Evolutionary conservation across 176 grass and related monocot genomes (phyloP).

Genomic region (Aechmea fasciata): DNA sequence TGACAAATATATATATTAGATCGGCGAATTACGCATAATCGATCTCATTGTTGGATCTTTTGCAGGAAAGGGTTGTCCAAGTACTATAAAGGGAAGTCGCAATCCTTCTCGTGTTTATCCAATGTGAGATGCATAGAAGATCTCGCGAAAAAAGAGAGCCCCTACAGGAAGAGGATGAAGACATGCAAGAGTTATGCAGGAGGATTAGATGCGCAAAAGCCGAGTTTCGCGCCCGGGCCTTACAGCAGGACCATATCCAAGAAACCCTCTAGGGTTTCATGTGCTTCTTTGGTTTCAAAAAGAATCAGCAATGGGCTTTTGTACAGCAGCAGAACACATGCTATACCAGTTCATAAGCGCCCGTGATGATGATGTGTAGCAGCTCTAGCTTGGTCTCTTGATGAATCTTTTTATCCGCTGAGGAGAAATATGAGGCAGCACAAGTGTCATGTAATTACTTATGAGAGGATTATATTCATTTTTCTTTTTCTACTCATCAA

Average conservation of each 20-base stretch:
- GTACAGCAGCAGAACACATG: slow-evolving; percentile 22
- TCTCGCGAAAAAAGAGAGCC: slow-evolving; percentile 40
- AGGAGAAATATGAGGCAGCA: too few relatives aligned
- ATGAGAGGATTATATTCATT: too few relatives aligned
- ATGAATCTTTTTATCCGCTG: neutral
- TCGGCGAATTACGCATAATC: too few relatives aligned
- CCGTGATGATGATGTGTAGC: slow-evolving; percentile 17
- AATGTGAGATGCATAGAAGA: slow-evolving; percentile 35
- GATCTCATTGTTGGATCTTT: too few relatives aligned
- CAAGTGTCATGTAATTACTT: too few relatives aligned
- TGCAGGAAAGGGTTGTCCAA: slow-evolving; percentile 55
- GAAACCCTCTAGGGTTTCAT: slow-evolving; percentile 46
- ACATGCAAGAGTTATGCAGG: slow-evolving; percentile 46
- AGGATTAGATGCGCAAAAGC: slow-evolving; percentile 37
- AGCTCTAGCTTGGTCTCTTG: neutral
- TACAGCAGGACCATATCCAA: slow-evolving; percentile 47
- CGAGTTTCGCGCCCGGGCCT: slow-evolving; percentile 22
- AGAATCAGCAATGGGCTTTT: slow-evolving; percentile 30
- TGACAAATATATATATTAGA: neutral
- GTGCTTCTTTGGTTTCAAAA: slow-evolving; percentile 26
- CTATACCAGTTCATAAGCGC: slow-evolving; percentile 17
- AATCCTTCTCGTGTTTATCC: slow-evolving; percentile 50
- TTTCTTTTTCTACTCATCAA: too few relatives aligned
- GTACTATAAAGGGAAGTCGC: slow-evolving; percentile 58
- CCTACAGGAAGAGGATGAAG: slow-evolving; percentile 64